These are phyloP conservation scores for Pseudogymnoascus sp. DNA, from an alignment of 2,329 filamentous ascomycete species.

Conservation along the genomic window DNA sequence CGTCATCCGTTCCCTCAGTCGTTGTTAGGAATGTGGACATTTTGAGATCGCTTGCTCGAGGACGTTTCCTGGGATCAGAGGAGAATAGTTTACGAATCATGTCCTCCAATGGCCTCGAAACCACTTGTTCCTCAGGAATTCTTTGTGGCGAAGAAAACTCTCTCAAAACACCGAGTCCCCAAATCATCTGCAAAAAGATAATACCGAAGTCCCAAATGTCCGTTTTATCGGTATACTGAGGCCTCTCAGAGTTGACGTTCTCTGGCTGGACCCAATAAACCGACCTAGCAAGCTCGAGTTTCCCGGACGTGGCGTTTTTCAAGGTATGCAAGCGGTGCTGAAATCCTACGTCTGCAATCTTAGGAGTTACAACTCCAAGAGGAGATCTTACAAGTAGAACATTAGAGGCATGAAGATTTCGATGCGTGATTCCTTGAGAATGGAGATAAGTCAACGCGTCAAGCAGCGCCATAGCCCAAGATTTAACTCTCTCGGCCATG, in stretches of 20 bases:
- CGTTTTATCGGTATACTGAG: slow-evolving; percentile 64
- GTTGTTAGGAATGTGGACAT: slow-evolving; percentile 6
- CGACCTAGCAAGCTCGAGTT: slow-evolving; percentile 57
- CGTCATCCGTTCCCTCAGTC: neutral
- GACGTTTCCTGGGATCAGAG: slow-evolving; percentile 72
- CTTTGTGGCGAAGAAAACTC: slow-evolving; percentile 72
- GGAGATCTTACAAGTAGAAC: slow-evolving; percentile 65
- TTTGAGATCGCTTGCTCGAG: slow-evolving; percentile 57
- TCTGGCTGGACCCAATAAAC: slow-evolving; percentile 78
- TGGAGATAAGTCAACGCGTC: slow-evolving; percentile 85
- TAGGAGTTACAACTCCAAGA: slow-evolving; percentile 62
- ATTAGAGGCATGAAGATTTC: slow-evolving; percentile 71
- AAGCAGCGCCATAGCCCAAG: slow-evolving; percentile 86
- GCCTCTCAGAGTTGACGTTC: slow-evolving; percentile 52
- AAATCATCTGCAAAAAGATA: slow-evolving; percentile 87
- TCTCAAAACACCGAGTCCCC: slow-evolving; percentile 68
- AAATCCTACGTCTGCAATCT: slow-evolving; percentile 66
- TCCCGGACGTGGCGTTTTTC: slow-evolving; percentile 39
- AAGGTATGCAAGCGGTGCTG: slow-evolving; percentile 60
- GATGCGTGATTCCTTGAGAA: slow-evolving; percentile 74
- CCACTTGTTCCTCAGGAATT: slow-evolving; percentile 59
- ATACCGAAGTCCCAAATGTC: slow-evolving; percentile 95
- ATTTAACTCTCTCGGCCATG: slow-evolving; percentile 65
- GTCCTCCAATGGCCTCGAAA: slow-evolving; percentile 71
- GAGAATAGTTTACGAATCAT: slow-evolving; percentile 79